These are phyloP conservation scores for Syzygium jambos DNA, from an alignment of 345 rosid species.

Conservation along the genomic window DNA sequence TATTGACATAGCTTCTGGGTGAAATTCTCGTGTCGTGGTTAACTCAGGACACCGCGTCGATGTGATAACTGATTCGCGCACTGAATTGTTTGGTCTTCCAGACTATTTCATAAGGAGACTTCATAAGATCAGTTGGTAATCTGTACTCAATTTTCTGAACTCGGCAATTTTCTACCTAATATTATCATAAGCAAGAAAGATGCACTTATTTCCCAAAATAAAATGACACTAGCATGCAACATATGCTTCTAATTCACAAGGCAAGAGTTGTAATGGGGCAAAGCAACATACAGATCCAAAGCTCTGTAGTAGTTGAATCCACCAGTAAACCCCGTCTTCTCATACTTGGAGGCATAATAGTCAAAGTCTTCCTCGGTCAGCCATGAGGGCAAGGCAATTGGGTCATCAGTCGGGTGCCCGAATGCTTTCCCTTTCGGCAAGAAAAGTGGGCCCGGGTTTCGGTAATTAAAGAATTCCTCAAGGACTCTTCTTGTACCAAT, in stretches of 20 bases:
- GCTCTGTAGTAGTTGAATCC: constrained; percentile 74
- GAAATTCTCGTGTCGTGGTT: neutral
- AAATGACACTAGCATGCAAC: neutral
- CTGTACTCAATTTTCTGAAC: neutral
- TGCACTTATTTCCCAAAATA: neutral
- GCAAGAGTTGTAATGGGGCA: neutral
- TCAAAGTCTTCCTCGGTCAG: constrained; percentile 44
- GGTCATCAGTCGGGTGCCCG: constrained; percentile 10
- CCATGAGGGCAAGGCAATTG: constrained; percentile 55
- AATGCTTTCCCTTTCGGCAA: constrained; percentile 47
- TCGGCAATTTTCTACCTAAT: neutral
- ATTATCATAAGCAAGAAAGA: neutral
- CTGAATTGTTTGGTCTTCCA: neutral
- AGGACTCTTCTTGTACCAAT: constrained; percentile 39
- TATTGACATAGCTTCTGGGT: neutral
- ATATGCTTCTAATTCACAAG: neutral
- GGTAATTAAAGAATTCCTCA: constrained; percentile 31
- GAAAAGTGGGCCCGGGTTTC: constrained; percentile 40
- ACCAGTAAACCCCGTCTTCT: constrained; percentile 68
- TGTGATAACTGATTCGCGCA: neutral
- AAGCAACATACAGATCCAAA: constrained; percentile 36
- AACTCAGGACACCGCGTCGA: neutral
- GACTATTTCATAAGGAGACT: neutral
- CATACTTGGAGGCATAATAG: constrained; percentile 38
- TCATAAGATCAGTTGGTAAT: neutral